phyloP scores from a whole-genome alignment of 495 filamentous ascomycete species.

The Xylaria bambusicola region DNA sequence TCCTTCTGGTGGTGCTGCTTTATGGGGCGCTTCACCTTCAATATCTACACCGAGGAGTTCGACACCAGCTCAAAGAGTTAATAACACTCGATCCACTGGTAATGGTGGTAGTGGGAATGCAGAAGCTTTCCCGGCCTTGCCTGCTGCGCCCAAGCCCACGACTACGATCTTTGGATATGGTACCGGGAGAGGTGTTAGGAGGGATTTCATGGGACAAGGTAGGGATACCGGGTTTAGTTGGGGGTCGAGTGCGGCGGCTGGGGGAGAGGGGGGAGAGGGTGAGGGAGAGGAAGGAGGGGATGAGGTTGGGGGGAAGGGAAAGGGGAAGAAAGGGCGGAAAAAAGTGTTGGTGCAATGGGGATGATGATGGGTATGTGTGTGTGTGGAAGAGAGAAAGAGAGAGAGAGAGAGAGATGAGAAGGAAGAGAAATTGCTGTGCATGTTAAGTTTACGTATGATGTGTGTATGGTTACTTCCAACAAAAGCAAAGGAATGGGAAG shows the following conservation, averaged over 20 bases:
- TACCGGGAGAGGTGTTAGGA: slow-evolving; percentile 62
- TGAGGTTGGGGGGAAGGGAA: slow-evolving; percentile 55
- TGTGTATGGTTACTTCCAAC: too few relatives aligned
- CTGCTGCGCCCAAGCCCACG: slow-evolving; percentile 73
- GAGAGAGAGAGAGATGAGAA: too few relatives aligned
- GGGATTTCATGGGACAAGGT: slow-evolving; percentile 57
- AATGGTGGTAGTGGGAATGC: slow-evolving; percentile 14
- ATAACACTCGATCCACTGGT: not conserved
- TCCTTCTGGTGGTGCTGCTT: slow-evolving; percentile 23
- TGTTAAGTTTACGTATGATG: too few relatives aligned
- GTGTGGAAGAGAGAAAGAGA: too few relatives aligned
- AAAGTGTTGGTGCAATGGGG: slow-evolving; percentile 69
- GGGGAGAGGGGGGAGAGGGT: slow-evolving; percentile 1
- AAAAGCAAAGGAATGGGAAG: too few relatives aligned
- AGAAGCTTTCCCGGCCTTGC: slow-evolving; percentile 82
- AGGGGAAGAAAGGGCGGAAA: slow-evolving; percentile 79
- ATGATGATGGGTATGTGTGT: slow-evolving; percentile 17
- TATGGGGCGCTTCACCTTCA: slow-evolving; percentile 30
- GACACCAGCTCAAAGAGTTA: slow-evolving; percentile 18
- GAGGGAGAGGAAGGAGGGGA: slow-evolving; percentile 32
- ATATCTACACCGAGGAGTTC: slow-evolving; percentile 26
- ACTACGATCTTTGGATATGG: slow-evolving; percentile 81
- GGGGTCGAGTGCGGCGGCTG: slow-evolving; percentile 27
- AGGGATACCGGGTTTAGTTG: slow-evolving; percentile 45
- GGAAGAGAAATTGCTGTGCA: too few relatives aligned